A percentile compares a stretch with the other conserved stretches of the same genome.
These are phyloP conservation scores for Noccaea caerulescens DNA, from an alignment of 345 rosid genomes.

Conservation along the genomic window DNA sequence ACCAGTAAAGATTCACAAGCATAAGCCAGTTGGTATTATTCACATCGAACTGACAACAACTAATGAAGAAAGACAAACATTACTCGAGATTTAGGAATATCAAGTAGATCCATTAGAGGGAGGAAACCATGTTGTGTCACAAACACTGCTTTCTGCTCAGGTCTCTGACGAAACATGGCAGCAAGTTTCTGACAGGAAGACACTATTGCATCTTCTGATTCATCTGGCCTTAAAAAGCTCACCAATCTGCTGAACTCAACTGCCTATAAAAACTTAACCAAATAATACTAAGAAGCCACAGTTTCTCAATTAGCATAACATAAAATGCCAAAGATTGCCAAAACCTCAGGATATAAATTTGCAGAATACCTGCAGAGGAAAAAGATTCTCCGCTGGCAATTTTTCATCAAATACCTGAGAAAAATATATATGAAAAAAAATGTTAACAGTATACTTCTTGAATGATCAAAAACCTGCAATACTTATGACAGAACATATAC, in stretches of 20 bases:
- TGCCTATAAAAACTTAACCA: slow-evolving; percentile 56
- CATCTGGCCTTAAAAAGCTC: slow-evolving; percentile 72
- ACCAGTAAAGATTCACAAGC: slow-evolving; percentile 24
- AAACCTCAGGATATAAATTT: slow-evolving; percentile 13
- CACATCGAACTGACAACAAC: slow-evolving; percentile 12
- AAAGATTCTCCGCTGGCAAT: slow-evolving; percentile 78
- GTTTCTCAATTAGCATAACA: slow-evolving; percentile 36
- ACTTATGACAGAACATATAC: slow-evolving; percentile 51
- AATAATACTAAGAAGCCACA: slow-evolving; percentile 15
- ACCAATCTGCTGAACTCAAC: slow-evolving; percentile 91
- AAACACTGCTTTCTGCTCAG: slow-evolving; percentile 87
- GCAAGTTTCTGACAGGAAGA: slow-evolving; percentile 82
- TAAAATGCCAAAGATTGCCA: slow-evolving; percentile 1
- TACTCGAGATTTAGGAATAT: slow-evolving; percentile 82
- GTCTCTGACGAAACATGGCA: slow-evolving; percentile 78
- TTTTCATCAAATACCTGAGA: slow-evolving; percentile 87
- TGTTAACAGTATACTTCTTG: slow-evolving; percentile 26
- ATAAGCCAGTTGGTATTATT: slow-evolving; percentile 26
- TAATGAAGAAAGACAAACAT: slow-evolving; percentile 12
- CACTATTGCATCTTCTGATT: slow-evolving; percentile 85
- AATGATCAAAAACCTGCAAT: slow-evolving; percentile 5
- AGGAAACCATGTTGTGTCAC: slow-evolving; percentile 92
- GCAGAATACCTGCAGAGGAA: slow-evolving; percentile 87
- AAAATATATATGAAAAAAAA: slow-evolving; percentile 21
- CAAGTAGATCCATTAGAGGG: slow-evolving; percentile 86